Percentiles rank a stretch among this genome's conserved stretches.
These are phyloP conservation scores for Cryptococcus wingfieldii DNA, from an alignment of 1,284 basidiomycete genomes.

Conservation along the genomic window DNA sequence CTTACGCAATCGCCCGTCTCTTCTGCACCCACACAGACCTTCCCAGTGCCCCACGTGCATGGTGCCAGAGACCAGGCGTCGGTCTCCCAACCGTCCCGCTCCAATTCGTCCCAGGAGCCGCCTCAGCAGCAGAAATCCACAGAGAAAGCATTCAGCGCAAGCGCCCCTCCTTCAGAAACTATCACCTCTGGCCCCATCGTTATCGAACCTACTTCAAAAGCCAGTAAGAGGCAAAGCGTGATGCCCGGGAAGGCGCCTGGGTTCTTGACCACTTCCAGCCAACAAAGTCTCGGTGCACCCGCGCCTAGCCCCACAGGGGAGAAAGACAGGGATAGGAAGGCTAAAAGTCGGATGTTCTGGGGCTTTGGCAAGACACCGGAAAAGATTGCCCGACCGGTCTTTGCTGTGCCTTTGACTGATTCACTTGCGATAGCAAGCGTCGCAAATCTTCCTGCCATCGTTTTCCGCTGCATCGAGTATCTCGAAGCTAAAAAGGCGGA, in stretches of 20 bases:
- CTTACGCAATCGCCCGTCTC: constrained; percentile 24
- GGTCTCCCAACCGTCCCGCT: too few relatives aligned
- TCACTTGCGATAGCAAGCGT: constrained; percentile 84
- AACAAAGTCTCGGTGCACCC: constrained; percentile 31
- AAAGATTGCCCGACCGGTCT: constrained; percentile 68
- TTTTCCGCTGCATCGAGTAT: constrained; percentile 89
- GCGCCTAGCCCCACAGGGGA: constrained; percentile 23
- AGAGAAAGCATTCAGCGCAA: neutral
- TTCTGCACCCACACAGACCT: constrained; percentile 14
- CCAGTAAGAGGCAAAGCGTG: constrained; percentile 40
- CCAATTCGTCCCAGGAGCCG: neutral
- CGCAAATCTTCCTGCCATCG: constrained; percentile 84
- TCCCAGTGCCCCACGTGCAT: constrained; percentile 6
- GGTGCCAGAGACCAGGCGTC: too few relatives aligned
- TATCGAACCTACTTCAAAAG: constrained; percentile 23
- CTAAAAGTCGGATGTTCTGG: constrained; percentile 85
- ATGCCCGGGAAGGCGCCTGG: constrained; percentile 31
- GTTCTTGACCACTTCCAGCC: constrained; percentile 40
- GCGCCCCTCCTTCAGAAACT: constrained; percentile 13
- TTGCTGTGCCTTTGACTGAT: constrained; percentile 82
- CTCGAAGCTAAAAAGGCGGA: constrained; percentile 86
- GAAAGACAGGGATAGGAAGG: constrained; percentile 73
- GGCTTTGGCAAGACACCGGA: constrained; percentile 55
- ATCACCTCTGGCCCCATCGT: constrained; percentile 3
- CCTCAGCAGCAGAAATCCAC: neutral